Percentiles rank a stretch among this genome's conserved stretches.
phyloP scores from a whole-genome alignment of 163 green algal genomes.

The Chlamydomonas reinhardtii region DNA sequence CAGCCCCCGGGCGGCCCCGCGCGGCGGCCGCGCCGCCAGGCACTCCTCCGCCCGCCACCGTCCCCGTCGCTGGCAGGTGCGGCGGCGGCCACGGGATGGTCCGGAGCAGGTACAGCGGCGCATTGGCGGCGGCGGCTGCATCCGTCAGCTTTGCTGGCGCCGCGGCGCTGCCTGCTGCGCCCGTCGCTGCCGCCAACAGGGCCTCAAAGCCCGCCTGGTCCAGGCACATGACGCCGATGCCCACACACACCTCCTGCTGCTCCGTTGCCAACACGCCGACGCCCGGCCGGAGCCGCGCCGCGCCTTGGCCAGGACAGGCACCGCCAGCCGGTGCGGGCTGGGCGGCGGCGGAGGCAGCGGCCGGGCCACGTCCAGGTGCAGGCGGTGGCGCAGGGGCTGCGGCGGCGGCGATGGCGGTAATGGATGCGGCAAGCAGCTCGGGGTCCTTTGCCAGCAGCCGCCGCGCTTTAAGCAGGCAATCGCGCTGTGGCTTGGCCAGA shows the following conservation, averaged over 20 bases:
- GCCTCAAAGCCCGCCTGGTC: not conserved
- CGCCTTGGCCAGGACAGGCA: not conserved
- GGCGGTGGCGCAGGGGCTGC: not conserved
- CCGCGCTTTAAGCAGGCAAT: constrained; percentile 34
- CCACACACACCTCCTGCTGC: constrained; percentile 28
- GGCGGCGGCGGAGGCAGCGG: not conserved
- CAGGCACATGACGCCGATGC: constrained; percentile 18
- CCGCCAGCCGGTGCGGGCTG: no score
- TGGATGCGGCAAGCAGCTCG: not conserved
- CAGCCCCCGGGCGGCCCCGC: not conserved
- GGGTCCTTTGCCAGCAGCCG: constrained; percentile 20
- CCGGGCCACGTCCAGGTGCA: not conserved
- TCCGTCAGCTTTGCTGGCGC: not conserved
- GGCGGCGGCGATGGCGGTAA: not conserved
- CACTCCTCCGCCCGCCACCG: not conserved
- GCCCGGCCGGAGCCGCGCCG: not conserved
- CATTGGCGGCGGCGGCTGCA: not conserved
- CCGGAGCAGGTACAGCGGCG: constrained; percentile 9
- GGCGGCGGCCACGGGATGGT: not conserved
- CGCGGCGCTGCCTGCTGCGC: no score
- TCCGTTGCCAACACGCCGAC: constrained; percentile 25
- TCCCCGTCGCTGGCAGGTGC: not conserved
- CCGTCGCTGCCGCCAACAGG: not conserved
- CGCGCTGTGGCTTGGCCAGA: constrained; percentile 38
- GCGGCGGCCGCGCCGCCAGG: not conserved